A percentile compares a stretch with the other conserved stretches of the same genome.
These are phyloP conservation scores for Salvia hispanica DNA, from an alignment of 257 asterid genomes.

Conservation along the genomic window DNA sequence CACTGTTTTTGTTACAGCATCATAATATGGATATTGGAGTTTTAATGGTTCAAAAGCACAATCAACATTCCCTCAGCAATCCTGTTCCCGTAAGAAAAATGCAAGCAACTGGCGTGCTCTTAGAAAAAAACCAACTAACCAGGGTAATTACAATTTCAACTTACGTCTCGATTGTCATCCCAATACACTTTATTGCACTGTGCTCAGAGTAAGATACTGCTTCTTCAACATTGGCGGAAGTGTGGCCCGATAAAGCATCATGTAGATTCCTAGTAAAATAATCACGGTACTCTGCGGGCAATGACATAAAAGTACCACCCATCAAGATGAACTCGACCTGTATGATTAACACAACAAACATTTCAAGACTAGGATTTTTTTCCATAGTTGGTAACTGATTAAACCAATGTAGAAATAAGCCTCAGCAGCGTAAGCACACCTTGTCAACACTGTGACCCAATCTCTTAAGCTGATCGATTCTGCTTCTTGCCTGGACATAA, in stretches of 20 bases:
- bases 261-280: conserved; percentile 89
- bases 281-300: conserved; percentile 95
- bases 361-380: conserved; percentile 11
- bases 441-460: conserved; percentile 98
- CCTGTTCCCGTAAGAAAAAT: conserved; percentile 1
- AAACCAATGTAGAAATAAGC: conserved; percentile 27
- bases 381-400: neutral
- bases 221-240: conserved; percentile 95
- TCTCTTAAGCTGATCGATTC: conserved; percentile 97
- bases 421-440: conserved; percentile 48
- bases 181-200: conserved; percentile 89
- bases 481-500: conserved; percentile 95
- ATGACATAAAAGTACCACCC: conserved; percentile 99
- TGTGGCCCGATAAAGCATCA: conserved; percentile 97
- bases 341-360: conserved; percentile 30
- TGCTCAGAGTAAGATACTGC: conserved; percentile 98
- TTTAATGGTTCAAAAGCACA: conserved; percentile 24
- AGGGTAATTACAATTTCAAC: conserved; percentile 25
- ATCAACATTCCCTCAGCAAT: conserved; percentile 14
- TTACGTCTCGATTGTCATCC: conserved; percentile 99
- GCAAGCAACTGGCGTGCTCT: conserved; percentile 7
- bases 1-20: conserved; percentile 9
- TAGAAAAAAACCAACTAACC: neutral
- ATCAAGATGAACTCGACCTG: conserved; percentile 98
- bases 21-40: conserved; percentile 11